Evolutionary conservation across 331 rosid species (phyloP).

Genomic region (Rhamnella rubrinervis): DNA sequence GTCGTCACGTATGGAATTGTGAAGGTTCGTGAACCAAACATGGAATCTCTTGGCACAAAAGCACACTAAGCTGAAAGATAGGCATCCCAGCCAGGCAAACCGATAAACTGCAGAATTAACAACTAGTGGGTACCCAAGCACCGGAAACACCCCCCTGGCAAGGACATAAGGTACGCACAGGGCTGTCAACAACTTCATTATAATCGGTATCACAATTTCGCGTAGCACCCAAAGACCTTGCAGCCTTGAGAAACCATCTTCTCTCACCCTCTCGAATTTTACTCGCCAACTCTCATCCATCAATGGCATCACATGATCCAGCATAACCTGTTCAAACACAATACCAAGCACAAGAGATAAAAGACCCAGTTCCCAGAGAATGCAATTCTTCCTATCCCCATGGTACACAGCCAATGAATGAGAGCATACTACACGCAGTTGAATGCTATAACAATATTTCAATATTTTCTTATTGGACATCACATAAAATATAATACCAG

Average conservation of each 20-base stretch:
- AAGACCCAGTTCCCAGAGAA: not conserved
- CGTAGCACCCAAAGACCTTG: conserved; percentile 92
- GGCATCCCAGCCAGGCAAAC: conserved; percentile 98
- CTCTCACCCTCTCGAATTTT: conserved; percentile 94
- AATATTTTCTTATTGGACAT: too few species aligned
- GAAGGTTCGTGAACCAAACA: conserved; percentile 98
- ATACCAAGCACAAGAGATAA: conserved; percentile 10
- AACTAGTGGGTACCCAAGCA: conserved; percentile 86
- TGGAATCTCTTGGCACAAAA: conserved; percentile 96
- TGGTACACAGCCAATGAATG: too few species aligned
- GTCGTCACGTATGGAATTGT: conserved; percentile 93
- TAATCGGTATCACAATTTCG: conserved; percentile 85
- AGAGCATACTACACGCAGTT: too few species aligned
- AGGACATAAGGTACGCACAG: conserved; percentile 88
- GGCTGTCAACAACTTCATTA: conserved; percentile 91
- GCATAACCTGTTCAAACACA: conserved; percentile 68
- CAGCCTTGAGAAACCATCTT: conserved; percentile 84
- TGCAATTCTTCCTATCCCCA: not conserved
- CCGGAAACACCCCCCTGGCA: conserved; percentile 93
- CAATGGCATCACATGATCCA: conserved; percentile 98
- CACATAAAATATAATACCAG: not conserved
- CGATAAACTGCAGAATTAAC: conserved; percentile 96
- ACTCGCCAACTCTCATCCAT: conserved; percentile 92
- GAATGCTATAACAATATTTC: too few species aligned
- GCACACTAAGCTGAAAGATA: conserved; percentile 71